Base-by-base conservation (phyloP, 2,329 filamentous ascomycete species). In the Helotiales sp. region DNA sequence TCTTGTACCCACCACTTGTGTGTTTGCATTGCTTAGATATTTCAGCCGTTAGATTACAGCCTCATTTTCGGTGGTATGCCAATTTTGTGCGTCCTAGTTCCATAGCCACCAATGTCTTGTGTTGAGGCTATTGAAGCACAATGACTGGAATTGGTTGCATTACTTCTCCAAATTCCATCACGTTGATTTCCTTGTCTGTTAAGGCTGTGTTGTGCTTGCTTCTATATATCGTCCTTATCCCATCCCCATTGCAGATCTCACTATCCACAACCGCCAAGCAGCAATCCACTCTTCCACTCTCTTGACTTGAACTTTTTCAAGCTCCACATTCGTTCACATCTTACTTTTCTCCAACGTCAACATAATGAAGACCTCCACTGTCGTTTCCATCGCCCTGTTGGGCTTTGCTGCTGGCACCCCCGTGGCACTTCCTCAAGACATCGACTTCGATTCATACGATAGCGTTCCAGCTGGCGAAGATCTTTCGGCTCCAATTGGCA, bases 391-490 rank as follows among this genome's bases (percentile, higher is more conserved):
- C 29, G 54, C 47, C 33, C 48, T 56, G 25, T 5, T 56, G 46
- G 48, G 47, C 29, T 47, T 56, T 24, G 34, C 54, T 19, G 24
- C 42, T 29, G 54, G 47, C 36, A 36, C 54, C 25, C 54, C 54
- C 27, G 54, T 56, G 25, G 54, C 54, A 6, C 33, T 51, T n/a
- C 49, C 59, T 49, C 56, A 59, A 52, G 47, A 49, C 13, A 59
- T 61, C 17, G 47, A 61, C 49, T 61, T 61, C 25, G 57, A 38
- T 6, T 24, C 50, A 13, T 30, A 59, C 29, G 44, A 61, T 40
- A 36, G 49, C 19, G 38, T 56, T 29, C 47, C 48, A 31, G 22
- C 52, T 15, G 47, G 38, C 4, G 25, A 27, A 34, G 54, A 56
- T 52, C 25, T 34, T n/a, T 51, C 54, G 9, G 29, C 54, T 24